A percentile compares a stretch with the other conserved stretches of the same genome.
Evolutionary conservation across 1,139 yeast genomes (phyloP).

Genomic region (Nadsonia starkeyi-henricii): DNA sequence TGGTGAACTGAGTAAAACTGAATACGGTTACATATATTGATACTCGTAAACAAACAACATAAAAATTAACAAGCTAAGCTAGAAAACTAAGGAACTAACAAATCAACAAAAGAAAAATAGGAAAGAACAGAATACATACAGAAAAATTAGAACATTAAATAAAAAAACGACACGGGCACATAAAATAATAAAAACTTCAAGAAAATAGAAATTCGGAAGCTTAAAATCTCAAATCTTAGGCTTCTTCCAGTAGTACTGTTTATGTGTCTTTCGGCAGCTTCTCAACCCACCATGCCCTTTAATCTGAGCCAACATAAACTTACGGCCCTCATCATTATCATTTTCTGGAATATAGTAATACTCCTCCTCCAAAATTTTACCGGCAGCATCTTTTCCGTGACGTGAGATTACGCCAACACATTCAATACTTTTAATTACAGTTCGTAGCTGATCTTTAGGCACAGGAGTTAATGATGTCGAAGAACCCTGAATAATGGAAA

Average conservation of each 20-base stretch:
- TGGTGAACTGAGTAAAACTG: no score
- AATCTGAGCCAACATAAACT: conserved; percentile 46
- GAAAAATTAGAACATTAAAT: no score
- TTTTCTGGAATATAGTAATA: conserved; percentile 79
- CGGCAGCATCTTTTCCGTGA: conserved; percentile 91
- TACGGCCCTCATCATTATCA: conserved; percentile 61
- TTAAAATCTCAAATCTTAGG: neutral
- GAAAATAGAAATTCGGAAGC: no score
- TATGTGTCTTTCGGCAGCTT: conserved; percentile 84
- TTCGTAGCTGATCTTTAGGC: conserved; percentile 21
- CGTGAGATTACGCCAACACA: conserved; percentile 80
- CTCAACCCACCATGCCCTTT: conserved; percentile 64
- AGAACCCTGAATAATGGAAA: conserved; percentile 37
- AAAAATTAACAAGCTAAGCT: no score
- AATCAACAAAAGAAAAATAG: no score
- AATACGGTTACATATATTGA: no score
- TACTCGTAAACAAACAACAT: no score
- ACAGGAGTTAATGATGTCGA: conserved; percentile 15
- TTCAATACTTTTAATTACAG: conserved; percentile 30
- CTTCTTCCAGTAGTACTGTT: conserved; percentile 36
- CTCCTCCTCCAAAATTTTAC: conserved; percentile 84
- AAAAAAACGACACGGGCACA: no score
- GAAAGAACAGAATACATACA: no score
- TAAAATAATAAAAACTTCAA: no score
- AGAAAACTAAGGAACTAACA: no score